phyloP scores from a whole-genome alignment of 1,139 yeast species.

The Arxiozyma bovina region DNA sequence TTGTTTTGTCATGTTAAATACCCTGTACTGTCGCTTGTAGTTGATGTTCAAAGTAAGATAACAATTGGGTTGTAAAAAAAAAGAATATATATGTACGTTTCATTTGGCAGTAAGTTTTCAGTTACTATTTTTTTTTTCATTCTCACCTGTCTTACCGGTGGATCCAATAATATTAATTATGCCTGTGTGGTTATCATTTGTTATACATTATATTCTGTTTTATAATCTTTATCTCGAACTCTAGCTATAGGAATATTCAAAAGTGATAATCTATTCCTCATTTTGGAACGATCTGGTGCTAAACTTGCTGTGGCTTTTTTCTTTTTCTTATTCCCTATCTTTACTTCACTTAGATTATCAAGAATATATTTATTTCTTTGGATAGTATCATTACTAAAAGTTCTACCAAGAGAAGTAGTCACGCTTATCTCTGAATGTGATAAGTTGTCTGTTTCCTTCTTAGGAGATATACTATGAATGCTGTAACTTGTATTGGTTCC shows the following conservation, averaged over 20 bases:
- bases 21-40: no score
- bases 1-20: no score
- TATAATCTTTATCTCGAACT: slow-evolving; percentile 7
- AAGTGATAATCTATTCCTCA: slow-evolving; percentile 13
- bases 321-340: not conserved
- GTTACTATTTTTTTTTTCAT: no score
- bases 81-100: no score
- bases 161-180: no score
- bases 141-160: no score
- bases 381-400: slow-evolving; percentile 6
- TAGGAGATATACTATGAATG: not conserved
- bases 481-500: not conserved
- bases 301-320: not conserved
- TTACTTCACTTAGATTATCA: slow-evolving; percentile 8
- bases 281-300: not conserved
- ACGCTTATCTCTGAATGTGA: not conserved
- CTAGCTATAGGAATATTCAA: slow-evolving; percentile 17
- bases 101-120: no score
- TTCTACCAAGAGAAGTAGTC: not conserved
- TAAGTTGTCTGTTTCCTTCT: not conserved
- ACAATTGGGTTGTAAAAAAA: no score
- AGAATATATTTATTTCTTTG: slow-evolving; percentile 9
- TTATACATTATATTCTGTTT: not conserved
- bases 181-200: not conserved
- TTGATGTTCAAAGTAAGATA: no score